Base-by-base conservation (phyloP, 805 yeast genomes). In the Lachancea lanzarotensis region DNA sequence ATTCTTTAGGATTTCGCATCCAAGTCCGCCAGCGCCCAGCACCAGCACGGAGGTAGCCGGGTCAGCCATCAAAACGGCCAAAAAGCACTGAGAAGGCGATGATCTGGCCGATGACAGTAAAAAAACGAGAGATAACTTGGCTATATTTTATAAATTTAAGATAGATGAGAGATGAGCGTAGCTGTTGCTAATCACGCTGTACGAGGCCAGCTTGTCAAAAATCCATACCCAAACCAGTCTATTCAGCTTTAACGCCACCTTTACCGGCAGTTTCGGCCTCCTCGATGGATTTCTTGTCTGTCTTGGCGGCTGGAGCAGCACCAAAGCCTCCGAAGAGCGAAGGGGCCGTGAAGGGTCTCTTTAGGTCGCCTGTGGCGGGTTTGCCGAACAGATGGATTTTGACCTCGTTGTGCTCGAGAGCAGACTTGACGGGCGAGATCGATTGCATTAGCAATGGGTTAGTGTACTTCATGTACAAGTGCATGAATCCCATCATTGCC, bases 401-500 rank as follows among this genome's bases (percentile, higher is more conserved):
- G 57, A 91, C 95, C 55, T 88, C 79, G 71, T 89, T 89, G 60
- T 86, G 72, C 72, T 93, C 98, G 45, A 88, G 70, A 38, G 95
- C 95, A 56, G 85, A 72, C 78, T 93, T 93, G 59, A 93, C 72
- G 42, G 96, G 91, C 43, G 95, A 78, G 56, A 93, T 78, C 52
- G 90, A 81, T 74, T 93, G 98, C 89, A 91, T 84, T 55, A 93
- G 81, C 65, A 93, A 78, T 48, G 98, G 98, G 71, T 93, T 89
- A 67, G 97, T 89, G 76, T 88, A 93, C 70, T 88, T 84, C 95
- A 93, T 80, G 80, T 91, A 91, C 51, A 93, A 62, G 70, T 93
- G 98, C 98, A 91, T 90, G 81, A 91, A 85, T 20, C 84, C 95
- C 90, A 93, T 90, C 95, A 93, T 88, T 59, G 95, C 96, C 56